phyloP scores from a whole-genome alignment of 2,329 filamentous ascomycete genomes.

The Penicillium corylophilum region DNA sequence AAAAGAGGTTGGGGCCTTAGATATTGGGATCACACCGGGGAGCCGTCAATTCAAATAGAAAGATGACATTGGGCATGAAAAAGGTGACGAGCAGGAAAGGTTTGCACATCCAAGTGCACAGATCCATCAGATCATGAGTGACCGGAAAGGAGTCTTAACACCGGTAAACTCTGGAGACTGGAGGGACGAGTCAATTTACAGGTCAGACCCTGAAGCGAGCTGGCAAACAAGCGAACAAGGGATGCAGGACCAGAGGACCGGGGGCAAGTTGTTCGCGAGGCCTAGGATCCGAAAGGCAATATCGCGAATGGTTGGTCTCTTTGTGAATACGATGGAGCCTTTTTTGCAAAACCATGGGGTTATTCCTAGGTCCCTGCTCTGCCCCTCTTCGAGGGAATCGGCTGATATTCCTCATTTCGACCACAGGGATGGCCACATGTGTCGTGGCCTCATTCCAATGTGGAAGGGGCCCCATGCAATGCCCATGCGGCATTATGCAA shows the following conservation, averaged over 20 bases:
- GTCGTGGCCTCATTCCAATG: constrained; percentile 7
- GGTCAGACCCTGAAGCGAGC: constrained; percentile 12
- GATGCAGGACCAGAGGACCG: constrained; percentile 1
- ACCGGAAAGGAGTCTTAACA: constrained; percentile 1
- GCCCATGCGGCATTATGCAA: constrained; percentile 14
- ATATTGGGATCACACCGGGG: background rate
- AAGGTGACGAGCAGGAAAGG: background rate
- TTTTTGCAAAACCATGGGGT: background rate
- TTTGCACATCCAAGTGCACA: background rate
- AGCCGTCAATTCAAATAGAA: constrained; percentile 12
- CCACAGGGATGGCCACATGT: background rate
- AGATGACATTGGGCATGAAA: background rate
- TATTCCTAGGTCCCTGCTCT: background rate
- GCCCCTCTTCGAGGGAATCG: background rate
- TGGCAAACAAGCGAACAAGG: constrained; percentile 15
- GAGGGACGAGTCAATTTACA: constrained; percentile 8
- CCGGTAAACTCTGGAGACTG: constrained; percentile 2
- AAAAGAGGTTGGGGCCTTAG: background rate
- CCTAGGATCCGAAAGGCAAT: background rate
- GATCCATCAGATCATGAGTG: background rate
- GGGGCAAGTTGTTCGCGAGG: background rate
- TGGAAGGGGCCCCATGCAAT: constrained; percentile 7
- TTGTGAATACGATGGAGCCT: background rate
- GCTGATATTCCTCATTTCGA: background rate
- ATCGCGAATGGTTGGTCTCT: background rate